Conservation (phyloP, 768 basidiomycete species). For the Piloderma croceum region DNA sequence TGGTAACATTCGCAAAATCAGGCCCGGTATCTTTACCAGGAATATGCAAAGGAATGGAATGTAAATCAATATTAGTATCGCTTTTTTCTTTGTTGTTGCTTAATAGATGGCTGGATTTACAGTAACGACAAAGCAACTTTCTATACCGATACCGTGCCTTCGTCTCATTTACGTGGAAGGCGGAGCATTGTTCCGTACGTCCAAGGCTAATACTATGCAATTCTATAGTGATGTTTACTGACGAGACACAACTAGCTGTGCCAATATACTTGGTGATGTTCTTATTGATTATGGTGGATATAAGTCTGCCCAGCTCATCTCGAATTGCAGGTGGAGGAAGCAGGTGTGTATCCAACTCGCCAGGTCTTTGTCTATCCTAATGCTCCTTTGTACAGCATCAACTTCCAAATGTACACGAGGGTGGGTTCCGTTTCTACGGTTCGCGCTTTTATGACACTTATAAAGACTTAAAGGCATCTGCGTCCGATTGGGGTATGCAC, state of each 20-base stretch:
- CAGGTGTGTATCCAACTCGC: constrained; percentile 31
- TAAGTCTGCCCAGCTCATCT: no score
- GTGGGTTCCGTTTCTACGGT: constrained; percentile 24
- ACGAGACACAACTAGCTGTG: constrained; percentile 38
- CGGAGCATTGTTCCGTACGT: constrained; percentile 63
- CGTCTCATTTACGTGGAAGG: constrained; percentile 55
- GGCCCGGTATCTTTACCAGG: constrained; percentile 62
- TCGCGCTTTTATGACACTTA: constrained; percentile 1
- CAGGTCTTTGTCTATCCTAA: neutral
- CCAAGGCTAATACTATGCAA: neutral
- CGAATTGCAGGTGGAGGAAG: constrained; percentile 43
- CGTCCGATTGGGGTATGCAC: constrained; percentile 60
- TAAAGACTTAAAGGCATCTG: constrained; percentile 55
- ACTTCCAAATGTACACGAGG: constrained; percentile 76
- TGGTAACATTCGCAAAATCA: constrained; percentile 11
- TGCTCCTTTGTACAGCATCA: constrained; percentile 43
- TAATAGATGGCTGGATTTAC: neutral
- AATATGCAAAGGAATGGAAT: constrained; percentile 70
- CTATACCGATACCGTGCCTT: constrained; percentile 57
- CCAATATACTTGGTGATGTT: constrained; percentile 51
- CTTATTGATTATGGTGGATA: no score
- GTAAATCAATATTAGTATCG: constrained; percentile 31
- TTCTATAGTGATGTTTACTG: constrained; percentile 1
- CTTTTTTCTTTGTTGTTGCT: neutral
- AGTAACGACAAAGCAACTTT: constrained; percentile 75